Conservation (phyloP, 331 rosid genomes). For the Acacia pycnantha region DNA sequence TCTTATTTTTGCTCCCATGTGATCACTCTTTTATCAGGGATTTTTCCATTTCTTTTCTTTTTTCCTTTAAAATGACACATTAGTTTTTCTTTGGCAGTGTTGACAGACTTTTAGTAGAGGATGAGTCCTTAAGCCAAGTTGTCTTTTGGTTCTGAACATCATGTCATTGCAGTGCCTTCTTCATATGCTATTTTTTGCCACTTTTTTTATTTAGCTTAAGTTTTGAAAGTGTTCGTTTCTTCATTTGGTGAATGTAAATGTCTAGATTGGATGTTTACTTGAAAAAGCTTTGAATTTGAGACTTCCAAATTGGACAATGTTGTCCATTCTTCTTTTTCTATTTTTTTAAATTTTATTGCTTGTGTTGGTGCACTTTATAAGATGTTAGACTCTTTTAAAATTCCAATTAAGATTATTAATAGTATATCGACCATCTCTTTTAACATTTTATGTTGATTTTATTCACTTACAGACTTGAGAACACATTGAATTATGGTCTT, state of each 20-base stretch:
- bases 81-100: not conserved
- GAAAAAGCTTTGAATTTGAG: conserved; percentile 18
- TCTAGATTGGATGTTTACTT: conserved; percentile 17
- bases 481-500: conserved; percentile 93
- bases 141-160: not conserved
- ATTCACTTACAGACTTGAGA: conserved; percentile 79
- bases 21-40: not conserved
- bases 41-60: no score
- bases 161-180: conserved; percentile 1
- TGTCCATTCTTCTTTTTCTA: conserved; percentile 12
- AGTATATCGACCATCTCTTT: not conserved
- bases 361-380: not conserved
- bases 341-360: not conserved
- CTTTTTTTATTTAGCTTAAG: conserved; percentile 18
- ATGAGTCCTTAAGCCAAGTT: not conserved
- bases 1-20: not conserved
- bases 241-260: conserved; percentile 16
- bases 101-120: conserved; percentile 11
- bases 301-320: conserved; percentile 5
- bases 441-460: conserved; percentile 6
- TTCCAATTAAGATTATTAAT: not conserved
- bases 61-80: not conserved
- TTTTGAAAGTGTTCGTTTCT: not conserved
- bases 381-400: conserved; percentile 1
- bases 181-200: not conserved